Base-by-base conservation (phyloP, 2,329 filamentous ascomycete species). In the Chalaropsis thielavioides region DNA sequence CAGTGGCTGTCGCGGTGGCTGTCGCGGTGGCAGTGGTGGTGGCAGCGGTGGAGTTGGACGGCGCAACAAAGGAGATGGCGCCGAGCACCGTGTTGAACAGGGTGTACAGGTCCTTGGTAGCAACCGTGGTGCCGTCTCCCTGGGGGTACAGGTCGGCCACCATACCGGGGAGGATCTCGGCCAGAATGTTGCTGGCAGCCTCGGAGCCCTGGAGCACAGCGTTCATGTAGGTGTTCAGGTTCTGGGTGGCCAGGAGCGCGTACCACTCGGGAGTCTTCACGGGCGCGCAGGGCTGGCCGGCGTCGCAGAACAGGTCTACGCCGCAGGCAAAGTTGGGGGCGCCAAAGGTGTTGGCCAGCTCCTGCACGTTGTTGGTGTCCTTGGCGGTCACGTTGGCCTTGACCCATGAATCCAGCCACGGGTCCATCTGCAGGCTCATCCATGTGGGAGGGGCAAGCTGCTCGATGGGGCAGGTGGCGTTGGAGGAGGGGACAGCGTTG, bases 311-410 rank as follows among this genome's bases (percentile, higher is more conserved):
- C 10, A 41, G 6, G 13, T 64, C 61, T 0, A 68, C 40, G 11
- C 68, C 67, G 35, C 67, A 69, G 27, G 64, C 67, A 59, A 69
- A 69, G 58, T 68, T 69, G 38, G 67, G 67, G 2, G 68, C 67
- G 3, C 67, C 65, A 17, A 69, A 51, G 5, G 56, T 65, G 2
- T 65, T 63, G 1, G 61, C 63, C 27, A 69, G 11, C 13, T 67
- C 63, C n/a, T 68, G 61, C 8, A 69, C 35, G 0, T 69, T 69
- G 38, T 69, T 61, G 41, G 1, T 46, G 15, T 35, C 43, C 35
- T 63, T 54, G 2, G 54, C 11, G 13, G 65, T 61, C 2, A 66
- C 44, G 31, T 63, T 63, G 0, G 63, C 66, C 65, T 66, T 65
- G 49, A 66, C 54, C 24, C 61, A 67, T 60, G 68, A 56, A 1